Evolutionary conservation across 2,329 filamentous ascomycete genomes (phyloP).

Genomic region (Exophiala phaeomuriformis): DNA sequence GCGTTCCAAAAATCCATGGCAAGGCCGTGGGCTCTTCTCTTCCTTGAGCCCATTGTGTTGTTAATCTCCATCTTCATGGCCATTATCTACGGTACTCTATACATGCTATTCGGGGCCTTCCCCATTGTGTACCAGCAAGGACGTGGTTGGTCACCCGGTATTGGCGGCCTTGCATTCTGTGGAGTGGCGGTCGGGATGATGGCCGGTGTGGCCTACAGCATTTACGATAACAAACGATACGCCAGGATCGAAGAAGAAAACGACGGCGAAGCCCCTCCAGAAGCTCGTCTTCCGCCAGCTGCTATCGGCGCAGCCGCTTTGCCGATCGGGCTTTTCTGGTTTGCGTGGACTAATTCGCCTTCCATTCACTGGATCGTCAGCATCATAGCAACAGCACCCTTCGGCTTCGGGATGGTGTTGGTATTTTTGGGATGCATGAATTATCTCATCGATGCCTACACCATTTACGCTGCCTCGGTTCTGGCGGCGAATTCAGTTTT

Average conservation of each 20-base stretch:
- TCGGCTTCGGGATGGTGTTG: conserved; percentile 39
- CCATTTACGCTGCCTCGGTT: conserved; percentile 39
- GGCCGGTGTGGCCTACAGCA: conserved; percentile 36
- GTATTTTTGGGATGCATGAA: conserved; percentile 38
- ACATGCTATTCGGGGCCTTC: conserved; percentile 48
- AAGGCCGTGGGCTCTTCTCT: conserved; percentile 44
- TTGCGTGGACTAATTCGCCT: conserved; percentile 52
- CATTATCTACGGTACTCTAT: conserved; percentile 47
- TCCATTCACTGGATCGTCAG: conserved; percentile 36
- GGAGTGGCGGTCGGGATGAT: conserved; percentile 42
- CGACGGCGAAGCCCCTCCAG: conserved; percentile 54
- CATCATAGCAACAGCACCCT: conserved; percentile 34
- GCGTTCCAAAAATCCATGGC: conserved; percentile 44
- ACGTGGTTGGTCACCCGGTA: conserved; percentile 43
- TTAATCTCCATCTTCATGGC: conserved; percentile 42
- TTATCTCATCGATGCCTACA: conserved; percentile 40
- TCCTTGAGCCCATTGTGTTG: conserved; percentile 47
- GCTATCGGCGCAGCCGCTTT: conserved; percentile 37
- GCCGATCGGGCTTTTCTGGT: conserved; percentile 53
- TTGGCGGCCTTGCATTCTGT: conserved; percentile 44
- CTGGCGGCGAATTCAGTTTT: conserved; percentile 42
- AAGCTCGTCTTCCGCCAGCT: conserved; percentile 47
- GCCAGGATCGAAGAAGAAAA: conserved; percentile 37
- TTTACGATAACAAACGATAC: conserved; percentile 39
- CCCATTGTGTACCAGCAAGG: conserved; percentile 43